These are phyloP conservation scores for Saccharomycopsis guyanensis DNA, from an alignment of 805 yeast genomes.

Conservation along the genomic window DNA sequence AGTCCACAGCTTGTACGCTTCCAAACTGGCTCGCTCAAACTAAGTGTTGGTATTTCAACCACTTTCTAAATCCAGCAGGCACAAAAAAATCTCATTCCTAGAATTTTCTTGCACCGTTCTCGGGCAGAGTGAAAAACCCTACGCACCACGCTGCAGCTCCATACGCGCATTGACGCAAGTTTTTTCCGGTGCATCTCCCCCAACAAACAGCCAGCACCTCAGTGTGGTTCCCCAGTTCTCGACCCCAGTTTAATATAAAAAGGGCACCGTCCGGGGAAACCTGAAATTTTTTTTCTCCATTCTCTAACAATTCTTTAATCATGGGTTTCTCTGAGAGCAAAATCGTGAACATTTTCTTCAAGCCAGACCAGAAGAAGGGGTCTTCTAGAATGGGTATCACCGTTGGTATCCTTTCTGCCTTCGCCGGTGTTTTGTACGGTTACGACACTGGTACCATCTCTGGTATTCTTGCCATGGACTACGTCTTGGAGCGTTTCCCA, in stretches of 20 bases:
- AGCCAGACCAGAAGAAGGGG: conserved; percentile 18
- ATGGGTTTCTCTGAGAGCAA: conserved; percentile 10
- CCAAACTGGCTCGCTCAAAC: too few species aligned
- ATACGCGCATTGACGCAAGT: background rate
- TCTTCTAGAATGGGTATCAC: conserved; percentile 34
- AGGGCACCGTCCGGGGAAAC: background rate
- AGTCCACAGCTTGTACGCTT: too few species aligned
- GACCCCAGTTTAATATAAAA: background rate
- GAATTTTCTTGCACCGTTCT: too few species aligned
- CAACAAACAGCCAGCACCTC: background rate
- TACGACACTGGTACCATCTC: conserved; percentile 65
- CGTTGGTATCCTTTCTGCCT: conserved; percentile 58
- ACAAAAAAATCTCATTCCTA: too few species aligned
- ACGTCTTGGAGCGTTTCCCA: conserved; percentile 40
- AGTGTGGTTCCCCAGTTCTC: background rate
- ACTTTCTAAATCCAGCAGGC: too few species aligned
- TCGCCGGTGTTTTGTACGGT: conserved; percentile 62
- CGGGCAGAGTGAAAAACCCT: too few species aligned
- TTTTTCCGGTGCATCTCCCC: background rate
- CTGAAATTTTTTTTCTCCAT: background rate
- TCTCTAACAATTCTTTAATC: background rate
- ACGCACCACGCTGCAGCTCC: too few species aligned
- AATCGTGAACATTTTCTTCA: conserved; percentile 16
- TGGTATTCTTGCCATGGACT: conserved; percentile 59
- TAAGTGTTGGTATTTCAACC: too few species aligned